These are phyloP conservation scores for Apiospora saccharicola DNA, from an alignment of 2,329 filamentous ascomycete genomes.

Conservation along the genomic window DNA sequence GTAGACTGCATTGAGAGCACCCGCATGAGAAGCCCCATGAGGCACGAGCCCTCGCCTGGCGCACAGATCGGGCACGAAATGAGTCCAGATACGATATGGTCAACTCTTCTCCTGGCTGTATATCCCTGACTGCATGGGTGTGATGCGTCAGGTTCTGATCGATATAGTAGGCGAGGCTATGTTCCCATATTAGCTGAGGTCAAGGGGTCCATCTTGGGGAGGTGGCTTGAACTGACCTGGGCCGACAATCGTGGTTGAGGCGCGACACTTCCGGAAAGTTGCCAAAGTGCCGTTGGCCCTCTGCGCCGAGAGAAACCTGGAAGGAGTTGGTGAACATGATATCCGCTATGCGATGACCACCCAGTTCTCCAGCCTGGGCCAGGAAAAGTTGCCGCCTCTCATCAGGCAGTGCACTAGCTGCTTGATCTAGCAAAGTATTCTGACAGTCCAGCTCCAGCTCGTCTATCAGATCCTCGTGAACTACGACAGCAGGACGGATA, in stretches of 20 bases:
- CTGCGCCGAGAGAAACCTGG: conserved; percentile 31
- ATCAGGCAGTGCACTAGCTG: conserved; percentile 32
- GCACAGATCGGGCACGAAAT: conserved; percentile 38
- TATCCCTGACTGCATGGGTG: conserved; percentile 45
- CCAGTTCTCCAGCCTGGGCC: conserved; percentile 34
- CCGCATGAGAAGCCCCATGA: conserved; percentile 50
- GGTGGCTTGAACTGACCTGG: conserved; percentile 39
- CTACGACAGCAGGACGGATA: conserved; percentile 34
- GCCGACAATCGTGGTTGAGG: conserved; percentile 52
- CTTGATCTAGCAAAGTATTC: conserved; percentile 33
- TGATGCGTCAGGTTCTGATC: conserved; percentile 47
- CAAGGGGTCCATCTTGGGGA: not conserved
- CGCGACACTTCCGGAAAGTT: conserved; percentile 48
- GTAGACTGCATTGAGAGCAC: conserved; percentile 45
- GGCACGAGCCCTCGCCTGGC: conserved; percentile 41
- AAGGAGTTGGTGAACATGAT: conserved; percentile 40
- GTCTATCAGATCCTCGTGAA: conserved; percentile 33
- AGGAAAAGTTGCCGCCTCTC: conserved; percentile 32
- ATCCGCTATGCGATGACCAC: conserved; percentile 36
- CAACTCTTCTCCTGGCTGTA: conserved; percentile 47
- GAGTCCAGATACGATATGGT: conserved; percentile 51
- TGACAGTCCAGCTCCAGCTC: conserved; percentile 33
- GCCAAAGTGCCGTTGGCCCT: conserved; percentile 33
- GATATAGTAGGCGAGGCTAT: conserved; percentile 43
- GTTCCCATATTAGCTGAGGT: not conserved